phyloP scores from a whole-genome alignment of 805 yeast genomes.

The Saccharomyces paradoxus region DNA sequence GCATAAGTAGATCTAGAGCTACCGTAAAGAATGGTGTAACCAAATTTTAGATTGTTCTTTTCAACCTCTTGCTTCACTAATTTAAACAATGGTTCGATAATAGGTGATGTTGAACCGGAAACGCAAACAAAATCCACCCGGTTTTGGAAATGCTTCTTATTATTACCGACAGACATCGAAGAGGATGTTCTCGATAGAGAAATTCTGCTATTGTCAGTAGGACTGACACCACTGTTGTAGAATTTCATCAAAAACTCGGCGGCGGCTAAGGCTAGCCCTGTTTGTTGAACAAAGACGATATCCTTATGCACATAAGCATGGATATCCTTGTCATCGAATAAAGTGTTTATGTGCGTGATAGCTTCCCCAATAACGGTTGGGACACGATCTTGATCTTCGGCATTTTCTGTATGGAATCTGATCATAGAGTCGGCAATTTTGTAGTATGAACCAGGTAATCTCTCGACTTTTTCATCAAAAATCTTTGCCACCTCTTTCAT shows the following conservation, averaged over 20 bases:
- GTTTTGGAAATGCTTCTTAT: constrained; percentile 9
- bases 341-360: constrained; percentile 74
- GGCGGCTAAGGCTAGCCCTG: constrained; percentile 49
- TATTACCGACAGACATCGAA: constrained; percentile 3
- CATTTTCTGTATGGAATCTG: constrained; percentile 64
- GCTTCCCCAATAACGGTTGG: constrained; percentile 71
- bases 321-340: constrained; percentile 52
- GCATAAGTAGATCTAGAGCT: constrained; percentile 48
- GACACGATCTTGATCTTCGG: constrained; percentile 56
- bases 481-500: constrained; percentile 29
- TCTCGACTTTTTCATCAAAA: constrained; percentile 43
- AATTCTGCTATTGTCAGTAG: constrained; percentile 23
- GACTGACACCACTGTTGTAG: constrained; percentile 22
- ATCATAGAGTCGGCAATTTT: constrained; percentile 71
- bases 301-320: constrained; percentile 72
- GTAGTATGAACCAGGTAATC: constrained; percentile 71
- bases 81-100: constrained; percentile 62
- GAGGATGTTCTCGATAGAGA: constrained; percentile 15
- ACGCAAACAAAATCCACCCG: constrained; percentile 41
- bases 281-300: constrained; percentile 67
- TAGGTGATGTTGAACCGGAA: constrained; percentile 59
- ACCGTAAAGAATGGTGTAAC: constrained; percentile 56
- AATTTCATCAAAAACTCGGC: constrained; percentile 43
- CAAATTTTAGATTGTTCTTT: constrained; percentile 34
- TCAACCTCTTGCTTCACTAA: constrained; percentile 38